Evolutionary conservation across 2,329 filamentous ascomycete species (phyloP), one percentile per base, ranked within the genome.

Genomic region (Aspergillus jensenii): DNA sequence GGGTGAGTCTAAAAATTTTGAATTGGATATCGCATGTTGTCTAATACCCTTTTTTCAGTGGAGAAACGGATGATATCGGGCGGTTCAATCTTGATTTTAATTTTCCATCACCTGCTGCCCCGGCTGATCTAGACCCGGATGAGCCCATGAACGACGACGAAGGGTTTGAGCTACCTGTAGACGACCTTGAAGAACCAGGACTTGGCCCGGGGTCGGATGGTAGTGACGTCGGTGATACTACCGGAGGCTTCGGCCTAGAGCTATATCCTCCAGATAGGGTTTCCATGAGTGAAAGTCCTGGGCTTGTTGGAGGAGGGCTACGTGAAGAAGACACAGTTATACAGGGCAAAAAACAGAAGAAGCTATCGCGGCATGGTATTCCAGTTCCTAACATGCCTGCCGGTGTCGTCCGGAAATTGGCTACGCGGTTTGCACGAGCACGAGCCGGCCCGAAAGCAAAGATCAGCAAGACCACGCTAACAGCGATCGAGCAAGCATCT

Each of bases 401-500:
- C 1, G 82, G 85, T 0, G 85, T 93, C 19, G 86, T 96, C 51
- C 93, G 93, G 74, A 80, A 79, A 52, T 71, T 81, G 52, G 78
- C 78, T 31, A 87, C 87, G 35, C 88, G 84, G 1, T 90, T 91
- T 67, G 83, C 89, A 19, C 86, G 87, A 65, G 85, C 84, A 4
- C 84, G 87, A 45, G 86, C 87, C 19, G 79, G 82, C 9, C 82
- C 82, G 65, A 90, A 88, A 65, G 79, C 84, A 5, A 90, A 88
- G 63, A 84, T 96, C 47, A 86, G 82, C 57, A 86, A 89, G 46
- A 90, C 95, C 52, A 87, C 90, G 2, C 77, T 96, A 39, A 82
- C 84, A 31, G 88, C 88, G 4, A 85, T 96, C 54, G 87, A 88
- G 67, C 88, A 91, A 70, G 90, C 91, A 1, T 90, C 90, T 3